Evolutionary conservation across 495 filamentous ascomycete genomes (phyloP).

Genomic region (Neurospora sp.): DNA sequence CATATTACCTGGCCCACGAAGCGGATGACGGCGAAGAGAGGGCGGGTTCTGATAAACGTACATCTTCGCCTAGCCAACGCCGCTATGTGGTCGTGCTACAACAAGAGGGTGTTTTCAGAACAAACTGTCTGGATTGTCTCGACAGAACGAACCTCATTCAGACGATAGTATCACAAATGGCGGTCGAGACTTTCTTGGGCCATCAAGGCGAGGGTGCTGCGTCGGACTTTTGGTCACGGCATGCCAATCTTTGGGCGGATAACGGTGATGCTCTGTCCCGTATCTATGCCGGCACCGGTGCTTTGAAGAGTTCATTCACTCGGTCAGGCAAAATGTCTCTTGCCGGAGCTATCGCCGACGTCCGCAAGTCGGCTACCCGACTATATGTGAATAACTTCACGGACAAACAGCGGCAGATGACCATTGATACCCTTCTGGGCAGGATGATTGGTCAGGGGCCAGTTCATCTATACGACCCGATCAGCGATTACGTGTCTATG

Average conservation of each 20-base stretch:
- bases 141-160: slow-evolving; percentile 95
- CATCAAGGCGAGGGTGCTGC: slow-evolving; percentile 55
- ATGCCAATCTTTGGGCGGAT: slow-evolving; percentile 94
- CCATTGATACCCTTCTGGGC: slow-evolving; percentile 84
- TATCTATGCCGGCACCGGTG: slow-evolving; percentile 95
- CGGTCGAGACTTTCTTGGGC: slow-evolving; percentile 65
- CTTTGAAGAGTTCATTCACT: slow-evolving; percentile 93
- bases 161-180: slow-evolving; percentile 88
- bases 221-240: slow-evolving; percentile 79
- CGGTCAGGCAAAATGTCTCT: slow-evolving; percentile 91
- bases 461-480: slow-evolving; percentile 82
- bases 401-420: slow-evolving; percentile 86
- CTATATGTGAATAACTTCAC: slow-evolving; percentile 96
- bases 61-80: slow-evolving; percentile 19
- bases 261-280: slow-evolving; percentile 91
- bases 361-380: slow-evolving; percentile 83
- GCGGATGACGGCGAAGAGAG: slow-evolving; percentile 33
- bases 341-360: slow-evolving; percentile 88
- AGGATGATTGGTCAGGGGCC: slow-evolving; percentile 72
- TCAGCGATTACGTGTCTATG: slow-evolving; percentile 74
- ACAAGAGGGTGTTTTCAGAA: slow-evolving; percentile 89
- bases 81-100: slow-evolving; percentile 65
- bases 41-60: neutral
- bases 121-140: slow-evolving; percentile 92
- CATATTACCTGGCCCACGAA: slow-evolving; percentile 77